These are phyloP conservation scores for Polygonum aviculare DNA, from an alignment of 148 eudicot genomes.

Conservation along the genomic window DNA sequence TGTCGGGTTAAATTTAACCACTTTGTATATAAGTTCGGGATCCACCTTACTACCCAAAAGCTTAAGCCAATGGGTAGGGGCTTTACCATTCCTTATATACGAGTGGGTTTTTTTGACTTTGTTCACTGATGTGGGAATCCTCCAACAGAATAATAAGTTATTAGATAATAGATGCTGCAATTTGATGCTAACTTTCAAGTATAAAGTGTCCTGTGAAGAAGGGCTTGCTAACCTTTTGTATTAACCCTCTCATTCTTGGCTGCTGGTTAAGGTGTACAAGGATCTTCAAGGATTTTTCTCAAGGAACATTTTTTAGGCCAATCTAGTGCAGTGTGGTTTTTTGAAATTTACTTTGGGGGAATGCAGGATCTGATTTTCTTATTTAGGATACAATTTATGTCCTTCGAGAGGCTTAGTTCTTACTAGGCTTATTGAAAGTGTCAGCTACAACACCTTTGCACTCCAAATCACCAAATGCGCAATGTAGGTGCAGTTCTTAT, in stretches of 20 bases:
- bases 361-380: neutral
- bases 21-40: too few relatives aligned
- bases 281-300: neutral
- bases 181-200: neutral
- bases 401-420: neutral
- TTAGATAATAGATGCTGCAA: neutral
- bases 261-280: neutral
- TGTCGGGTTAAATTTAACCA: too few relatives aligned
- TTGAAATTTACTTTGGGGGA: neutral
- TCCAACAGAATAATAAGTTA: too few relatives aligned
- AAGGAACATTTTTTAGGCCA: neutral
- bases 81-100: too few relatives aligned
- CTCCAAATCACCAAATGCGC: neutral
- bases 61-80: too few relatives aligned
- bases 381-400: neutral
- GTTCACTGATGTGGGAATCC: too few relatives aligned
- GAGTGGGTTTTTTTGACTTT: too few relatives aligned
- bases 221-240: neutral
- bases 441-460: neutral
- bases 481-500: neutral
- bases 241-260: neutral
- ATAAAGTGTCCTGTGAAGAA: neutral
- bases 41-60: too few relatives aligned
- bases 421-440: neutral
- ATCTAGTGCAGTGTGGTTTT: neutral